A percentile compares a stretch with the other conserved stretches of the same genome.
Conservation (phyloP, 306 rosid genomes). For the Mimosa pudica region DNA sequence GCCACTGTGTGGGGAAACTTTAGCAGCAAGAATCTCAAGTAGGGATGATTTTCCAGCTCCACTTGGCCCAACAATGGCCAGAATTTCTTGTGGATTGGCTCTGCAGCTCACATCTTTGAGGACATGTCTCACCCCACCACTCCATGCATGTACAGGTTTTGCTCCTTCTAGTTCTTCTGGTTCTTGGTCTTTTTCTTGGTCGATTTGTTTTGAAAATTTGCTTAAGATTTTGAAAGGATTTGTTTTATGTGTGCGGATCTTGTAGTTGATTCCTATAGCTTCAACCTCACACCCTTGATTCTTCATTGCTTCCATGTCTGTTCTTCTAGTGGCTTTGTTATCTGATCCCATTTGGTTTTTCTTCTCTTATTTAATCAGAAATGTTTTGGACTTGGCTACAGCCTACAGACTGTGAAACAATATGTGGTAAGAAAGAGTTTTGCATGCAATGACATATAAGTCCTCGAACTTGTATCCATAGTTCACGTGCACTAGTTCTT, state of each 20-base stretch:
- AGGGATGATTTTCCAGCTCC: slow-evolving; percentile 93
- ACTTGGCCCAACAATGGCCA: slow-evolving; percentile 88
- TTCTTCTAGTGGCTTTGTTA: slow-evolving; percentile 30
- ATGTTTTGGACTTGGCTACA: slow-evolving; percentile 33
- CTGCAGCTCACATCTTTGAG: slow-evolving; percentile 60
- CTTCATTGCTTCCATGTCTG: slow-evolving; percentile 54
- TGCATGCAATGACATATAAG: slow-evolving; percentile 26
- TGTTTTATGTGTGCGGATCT: slow-evolving; percentile 43
- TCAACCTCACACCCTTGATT: slow-evolving; percentile 79
- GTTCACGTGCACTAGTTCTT: slow-evolving; percentile 49
- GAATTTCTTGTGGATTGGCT: slow-evolving; percentile 72
- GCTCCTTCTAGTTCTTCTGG: slow-evolving; percentile 45
- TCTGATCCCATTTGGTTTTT: slow-evolving; percentile 28
- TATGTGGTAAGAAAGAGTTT: slow-evolving; percentile 30
- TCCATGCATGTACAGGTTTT: slow-evolving; percentile 30
- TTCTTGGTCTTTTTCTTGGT: slow-evolving; percentile 30
- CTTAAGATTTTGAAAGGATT: slow-evolving; percentile 51
- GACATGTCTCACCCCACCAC: slow-evolving; percentile 54
- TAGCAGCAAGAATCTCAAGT: slow-evolving; percentile 75
- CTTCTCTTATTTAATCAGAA: slow-evolving; percentile 31
- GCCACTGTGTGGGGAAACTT: slow-evolving; percentile 58
- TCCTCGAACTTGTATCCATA: slow-evolving; percentile 35
- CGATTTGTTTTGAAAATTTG: slow-evolving; percentile 30
- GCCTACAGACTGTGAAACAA: slow-evolving; percentile 33
- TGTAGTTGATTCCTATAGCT: slow-evolving; percentile 66